Evolutionary conservation across 2,329 filamentous ascomycete species (phyloP).

Genomic region (Scedosporium boydii): DNA sequence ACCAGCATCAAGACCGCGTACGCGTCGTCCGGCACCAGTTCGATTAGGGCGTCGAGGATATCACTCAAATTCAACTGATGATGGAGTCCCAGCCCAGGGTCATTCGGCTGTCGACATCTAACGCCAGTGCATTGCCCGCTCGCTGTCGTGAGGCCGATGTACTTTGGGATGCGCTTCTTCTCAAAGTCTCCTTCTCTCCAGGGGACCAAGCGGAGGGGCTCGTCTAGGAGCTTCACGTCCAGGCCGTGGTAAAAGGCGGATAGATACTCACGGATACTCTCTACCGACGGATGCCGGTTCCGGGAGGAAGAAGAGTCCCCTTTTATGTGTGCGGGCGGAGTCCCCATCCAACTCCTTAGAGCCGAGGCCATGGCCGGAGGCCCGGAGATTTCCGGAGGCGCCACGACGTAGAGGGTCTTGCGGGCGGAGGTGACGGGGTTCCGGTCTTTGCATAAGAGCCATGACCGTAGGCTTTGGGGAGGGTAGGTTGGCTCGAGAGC

Average conservation of each 20-base stretch:
- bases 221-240: constrained; percentile 31
- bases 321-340: too few relatives aligned
- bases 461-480: constrained; percentile 42
- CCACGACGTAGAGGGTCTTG: constrained; percentile 45
- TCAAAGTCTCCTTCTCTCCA: constrained; percentile 30
- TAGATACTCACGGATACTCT: constrained; percentile 27
- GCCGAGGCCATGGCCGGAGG: constrained; percentile 7
- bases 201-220: constrained; percentile 31
- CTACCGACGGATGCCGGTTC: constrained; percentile 13
- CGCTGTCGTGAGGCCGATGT: constrained; percentile 35
- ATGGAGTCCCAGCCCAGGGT: constrained; percentile 35
- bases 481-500: constrained; percentile 39
- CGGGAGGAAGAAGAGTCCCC: background rate
- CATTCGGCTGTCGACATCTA: constrained; percentile 28
- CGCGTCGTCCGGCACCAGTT: constrained; percentile 45
- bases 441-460: constrained; percentile 32
- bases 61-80: constrained; percentile 51
- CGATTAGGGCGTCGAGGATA: constrained; percentile 46
- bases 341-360: background rate
- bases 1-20: constrained; percentile 48
- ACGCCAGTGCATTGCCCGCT: constrained; percentile 34
- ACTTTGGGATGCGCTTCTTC: constrained; percentile 13
- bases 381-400: constrained; percentile 28
- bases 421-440: constrained; percentile 37
- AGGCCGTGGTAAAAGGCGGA: constrained; percentile 44